A percentile compares a stretch with the other conserved stretches of the same genome.
phyloP scores from a whole-genome alignment of 371 early-diverging fungal species.

The Saksenaea vasiformis region DNA sequence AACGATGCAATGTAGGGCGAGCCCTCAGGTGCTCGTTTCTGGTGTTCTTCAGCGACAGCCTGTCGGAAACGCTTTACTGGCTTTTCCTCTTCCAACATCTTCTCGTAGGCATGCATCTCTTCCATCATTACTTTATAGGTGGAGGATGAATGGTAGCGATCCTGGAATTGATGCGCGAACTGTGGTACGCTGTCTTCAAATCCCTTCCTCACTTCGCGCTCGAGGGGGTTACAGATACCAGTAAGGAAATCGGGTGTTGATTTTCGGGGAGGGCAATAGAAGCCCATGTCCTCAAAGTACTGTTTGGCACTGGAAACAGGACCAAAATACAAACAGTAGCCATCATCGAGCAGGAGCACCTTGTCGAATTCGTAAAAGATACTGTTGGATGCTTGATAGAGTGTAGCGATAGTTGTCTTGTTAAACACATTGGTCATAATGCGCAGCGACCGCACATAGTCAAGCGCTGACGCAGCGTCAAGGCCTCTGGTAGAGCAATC shows the following conservation, averaged over 20 bases:
- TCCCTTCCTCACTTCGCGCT: slow-evolving; percentile 55
- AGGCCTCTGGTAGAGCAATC: slow-evolving; percentile 89
- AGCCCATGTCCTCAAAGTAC: slow-evolving; percentile 71
- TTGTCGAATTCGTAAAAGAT: slow-evolving; percentile 80
- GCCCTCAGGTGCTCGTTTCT: slow-evolving; percentile 34
- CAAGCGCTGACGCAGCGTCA: slow-evolving; percentile 86
- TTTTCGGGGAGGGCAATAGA: slow-evolving; percentile 71
- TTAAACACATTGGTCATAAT: slow-evolving; percentile 66
- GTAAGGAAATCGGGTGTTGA: slow-evolving; percentile 79
- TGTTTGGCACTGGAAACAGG: slow-evolving; percentile 57
- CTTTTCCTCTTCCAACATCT: slow-evolving; percentile 14
- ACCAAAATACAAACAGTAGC: slow-evolving; percentile 76
- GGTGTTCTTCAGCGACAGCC: slow-evolving; percentile 43
- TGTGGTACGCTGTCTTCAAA: slow-evolving; percentile 45
- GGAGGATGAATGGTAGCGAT: slow-evolving; percentile 27
- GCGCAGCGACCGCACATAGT: slow-evolving; percentile 68
- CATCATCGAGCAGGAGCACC: slow-evolving; percentile 70
- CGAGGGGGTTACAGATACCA: slow-evolving; percentile 64
- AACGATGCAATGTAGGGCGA: slow-evolving; percentile 55
- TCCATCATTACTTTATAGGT: slow-evolving; percentile 22
- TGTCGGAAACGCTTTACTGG: slow-evolving; percentile 38
- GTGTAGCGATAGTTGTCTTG: slow-evolving; percentile 60
- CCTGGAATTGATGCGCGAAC: slow-evolving; percentile 49
- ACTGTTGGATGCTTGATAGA: slow-evolving; percentile 73
- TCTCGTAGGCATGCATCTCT: slow-evolving; percentile 30